Conservation (phyloP, 257 asterid species). For the Solanum bukasovii region DNA sequence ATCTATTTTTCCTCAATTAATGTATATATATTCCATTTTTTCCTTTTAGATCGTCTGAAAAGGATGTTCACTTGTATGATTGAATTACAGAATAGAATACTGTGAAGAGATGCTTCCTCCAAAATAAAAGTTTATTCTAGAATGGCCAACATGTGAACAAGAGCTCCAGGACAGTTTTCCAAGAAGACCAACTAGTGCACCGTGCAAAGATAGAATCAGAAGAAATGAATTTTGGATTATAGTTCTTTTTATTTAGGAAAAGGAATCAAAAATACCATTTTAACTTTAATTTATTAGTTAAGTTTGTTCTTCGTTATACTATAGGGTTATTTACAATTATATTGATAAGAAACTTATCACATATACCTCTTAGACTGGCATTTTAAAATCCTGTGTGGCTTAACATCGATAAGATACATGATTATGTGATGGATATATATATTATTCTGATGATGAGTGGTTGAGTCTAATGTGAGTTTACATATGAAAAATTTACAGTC, state of each 20-base stretch:
- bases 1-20: neutral
- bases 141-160: neutral
- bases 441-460: too few relatives aligned
- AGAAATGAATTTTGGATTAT: neutral
- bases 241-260: neutral
- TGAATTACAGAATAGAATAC: neutral
- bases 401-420: too few relatives aligned
- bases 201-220: neutral
- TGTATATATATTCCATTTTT: neutral
- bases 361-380: neutral
- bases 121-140: neutral
- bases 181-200: neutral
- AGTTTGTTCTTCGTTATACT: too few relatives aligned
- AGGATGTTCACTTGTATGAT: neutral
- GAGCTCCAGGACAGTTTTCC: neutral
- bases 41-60: neutral
- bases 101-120: neutral
- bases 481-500: too few relatives aligned
- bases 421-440: too few relatives aligned
- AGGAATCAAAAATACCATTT: too few relatives aligned
- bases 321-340: too few relatives aligned
- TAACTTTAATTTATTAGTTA: too few relatives aligned
- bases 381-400: too few relatives aligned
- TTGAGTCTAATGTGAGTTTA: too few relatives aligned
- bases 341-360: neutral